These are phyloP conservation scores for Nannochloropsis gaditana DNA, from an alignment of 108 stramenopile genomes.

Conservation along the genomic window DNA sequence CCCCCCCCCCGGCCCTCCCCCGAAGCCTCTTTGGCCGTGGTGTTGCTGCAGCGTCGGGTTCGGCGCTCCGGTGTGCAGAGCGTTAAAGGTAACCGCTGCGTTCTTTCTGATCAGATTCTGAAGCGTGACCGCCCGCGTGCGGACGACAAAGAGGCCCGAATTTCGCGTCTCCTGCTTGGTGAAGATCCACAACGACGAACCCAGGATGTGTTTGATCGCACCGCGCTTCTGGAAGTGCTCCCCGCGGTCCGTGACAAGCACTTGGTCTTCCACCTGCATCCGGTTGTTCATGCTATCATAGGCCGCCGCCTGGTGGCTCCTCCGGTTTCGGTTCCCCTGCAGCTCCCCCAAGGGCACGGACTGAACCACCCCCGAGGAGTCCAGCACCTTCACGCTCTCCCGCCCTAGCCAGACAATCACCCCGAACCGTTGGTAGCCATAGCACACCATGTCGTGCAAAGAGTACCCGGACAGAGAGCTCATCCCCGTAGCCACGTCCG, in stretches of 20 bases:
- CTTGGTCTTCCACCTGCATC: slow-evolving; percentile 17
- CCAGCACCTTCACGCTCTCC: slow-evolving; percentile 5
- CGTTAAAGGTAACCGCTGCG: not conserved
- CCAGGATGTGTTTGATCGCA: not conserved
- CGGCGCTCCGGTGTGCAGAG: not conserved
- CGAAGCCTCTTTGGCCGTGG: not conserved
- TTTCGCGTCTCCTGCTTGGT: not conserved
- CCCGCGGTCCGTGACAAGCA: not conserved
- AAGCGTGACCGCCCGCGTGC: not conserved
- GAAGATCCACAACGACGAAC: not conserved
- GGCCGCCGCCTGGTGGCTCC: not conserved
- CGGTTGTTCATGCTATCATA: slow-evolving; percentile 6
- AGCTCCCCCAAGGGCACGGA: slow-evolving; percentile 12
- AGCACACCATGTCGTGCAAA: not conserved
- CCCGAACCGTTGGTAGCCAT: slow-evolving; percentile 10
- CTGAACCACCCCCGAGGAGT: not conserved
- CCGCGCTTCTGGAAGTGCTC: slow-evolving; percentile 12
- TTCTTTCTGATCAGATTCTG: not conserved
- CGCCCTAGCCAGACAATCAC: not conserved
- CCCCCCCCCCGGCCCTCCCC: not conserved
- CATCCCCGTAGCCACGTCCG: not conserved
- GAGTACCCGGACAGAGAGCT: not conserved
- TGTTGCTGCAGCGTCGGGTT: not conserved
- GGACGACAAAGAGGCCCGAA: not conserved
- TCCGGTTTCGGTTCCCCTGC: slow-evolving; percentile 19